phyloP scores from a whole-genome alignment of 805 yeast species.

The Candida coquimbonensis region DNA sequence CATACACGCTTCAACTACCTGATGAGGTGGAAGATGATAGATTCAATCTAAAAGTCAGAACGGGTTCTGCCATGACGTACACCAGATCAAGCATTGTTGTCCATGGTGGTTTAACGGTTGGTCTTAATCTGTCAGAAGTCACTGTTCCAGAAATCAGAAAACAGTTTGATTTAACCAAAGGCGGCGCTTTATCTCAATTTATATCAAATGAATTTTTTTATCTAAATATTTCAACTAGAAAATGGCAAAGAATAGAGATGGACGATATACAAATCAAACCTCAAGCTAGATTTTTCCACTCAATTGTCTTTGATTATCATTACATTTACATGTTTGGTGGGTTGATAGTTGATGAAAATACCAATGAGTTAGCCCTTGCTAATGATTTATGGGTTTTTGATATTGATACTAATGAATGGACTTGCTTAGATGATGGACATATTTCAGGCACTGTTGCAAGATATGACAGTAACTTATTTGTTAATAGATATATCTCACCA shows the following conservation, averaged over 20 bases:
- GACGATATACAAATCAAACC: constrained; percentile 10
- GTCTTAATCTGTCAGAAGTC: constrained; percentile 26
- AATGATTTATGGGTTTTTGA: constrained; percentile 70
- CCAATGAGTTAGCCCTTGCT: constrained; percentile 35
- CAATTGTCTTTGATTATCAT: constrained; percentile 43
- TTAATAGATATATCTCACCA: constrained; percentile 31
- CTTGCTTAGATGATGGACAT: constrained; percentile 38
- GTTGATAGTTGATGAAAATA: constrained; percentile 32
- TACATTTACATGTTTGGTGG: constrained; percentile 64
- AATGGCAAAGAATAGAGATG: constrained; percentile 43
- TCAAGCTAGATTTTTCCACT: constrained; percentile 46
- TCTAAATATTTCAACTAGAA: constrained; percentile 49
- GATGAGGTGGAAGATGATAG: constrained; percentile 43
- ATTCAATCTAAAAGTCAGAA: constrained; percentile 49
- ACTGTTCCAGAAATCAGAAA: constrained; percentile 12
- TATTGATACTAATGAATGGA: constrained; percentile 47
- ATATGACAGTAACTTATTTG: constrained; percentile 46
- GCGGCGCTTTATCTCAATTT: constrained; percentile 5
- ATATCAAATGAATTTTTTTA: constrained; percentile 60
- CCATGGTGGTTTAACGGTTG: constrained; percentile 62
- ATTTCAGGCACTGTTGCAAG: constrained; percentile 33
- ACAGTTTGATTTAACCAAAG: constrained; percentile 5
- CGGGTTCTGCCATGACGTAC: constrained; percentile 59
- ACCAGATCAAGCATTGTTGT: constrained; percentile 55
- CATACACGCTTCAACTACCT: constrained; percentile 53